phyloP scores from a whole-genome alignment of 1,139 yeast genomes.

The Yamadazyma atlantica region DNA sequence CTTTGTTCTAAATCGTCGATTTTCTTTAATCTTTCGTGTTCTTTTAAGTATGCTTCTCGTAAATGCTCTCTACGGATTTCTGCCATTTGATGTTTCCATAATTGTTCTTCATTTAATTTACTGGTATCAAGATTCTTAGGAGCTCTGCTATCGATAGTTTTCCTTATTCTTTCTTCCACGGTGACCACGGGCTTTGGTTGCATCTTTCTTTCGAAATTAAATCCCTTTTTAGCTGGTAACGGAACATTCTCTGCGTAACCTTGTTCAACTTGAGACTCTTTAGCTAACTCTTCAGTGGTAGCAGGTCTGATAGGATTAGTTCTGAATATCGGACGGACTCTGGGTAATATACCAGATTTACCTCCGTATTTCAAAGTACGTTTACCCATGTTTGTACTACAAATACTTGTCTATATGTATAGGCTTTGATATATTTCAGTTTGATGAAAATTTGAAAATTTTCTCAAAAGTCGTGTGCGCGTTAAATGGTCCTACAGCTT shows the following conservation, averaged over 20 bases:
- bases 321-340: constrained; percentile 69
- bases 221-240: constrained; percentile 66
- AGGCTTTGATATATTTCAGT: neutral
- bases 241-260: constrained; percentile 79
- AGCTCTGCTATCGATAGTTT: constrained; percentile 45
- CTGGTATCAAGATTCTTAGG: constrained; percentile 31
- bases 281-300: constrained; percentile 30
- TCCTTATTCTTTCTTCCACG: constrained; percentile 56
- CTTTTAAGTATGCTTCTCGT: constrained; percentile 63
- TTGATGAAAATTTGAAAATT: neutral
- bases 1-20: constrained; percentile 35
- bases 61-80: constrained; percentile 73
- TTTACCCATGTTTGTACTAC: constrained; percentile 50
- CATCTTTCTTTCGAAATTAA: constrained; percentile 36
- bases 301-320: constrained; percentile 58
- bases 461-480: constrained; percentile 1
- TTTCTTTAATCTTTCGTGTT: constrained; percentile 50
- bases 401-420: no score
- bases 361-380: constrained; percentile 54
- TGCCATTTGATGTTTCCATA: constrained; percentile 57
- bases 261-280: constrained; percentile 47
- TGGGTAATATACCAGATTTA: constrained; percentile 85
- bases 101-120: constrained; percentile 47
- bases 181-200: constrained; percentile 54
- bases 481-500: no score